Percentiles rank a stretch among this genome's conserved stretches.
Conservation (phyloP, 495 filamentous ascomycete species). For the Xylaria flabelliformis region DNA sequence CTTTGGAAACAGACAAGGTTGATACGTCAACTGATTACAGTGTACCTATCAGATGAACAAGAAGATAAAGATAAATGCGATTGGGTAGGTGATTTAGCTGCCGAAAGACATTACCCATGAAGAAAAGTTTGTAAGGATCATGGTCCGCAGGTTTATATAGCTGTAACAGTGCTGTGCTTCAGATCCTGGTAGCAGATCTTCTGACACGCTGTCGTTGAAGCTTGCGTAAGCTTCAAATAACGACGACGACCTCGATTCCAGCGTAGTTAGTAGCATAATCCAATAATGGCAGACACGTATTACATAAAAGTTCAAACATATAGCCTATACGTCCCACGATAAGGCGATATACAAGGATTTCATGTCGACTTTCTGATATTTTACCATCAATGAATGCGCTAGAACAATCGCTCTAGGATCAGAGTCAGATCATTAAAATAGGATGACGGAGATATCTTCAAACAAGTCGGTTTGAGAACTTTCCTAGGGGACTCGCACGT, state of each 20-base stretch:
- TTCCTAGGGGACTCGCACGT: conserved; percentile 20
- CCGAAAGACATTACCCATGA: neutral
- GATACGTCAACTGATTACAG: neutral
- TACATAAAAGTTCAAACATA: neutral
- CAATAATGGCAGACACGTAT: neutral
- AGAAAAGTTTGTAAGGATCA: neutral
- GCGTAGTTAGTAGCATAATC: neutral
- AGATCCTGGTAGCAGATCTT: conserved; percentile 24
- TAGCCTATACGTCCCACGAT: neutral
- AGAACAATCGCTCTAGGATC: conserved; percentile 10
- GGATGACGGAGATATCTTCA: conserved; percentile 16
- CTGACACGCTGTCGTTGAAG: neutral
- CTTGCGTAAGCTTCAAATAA: conserved; percentile 2
- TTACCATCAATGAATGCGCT: conserved; percentile 18
- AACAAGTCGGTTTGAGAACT: conserved; percentile 24
- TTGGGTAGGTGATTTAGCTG: neutral
- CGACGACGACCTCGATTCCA: neutral
- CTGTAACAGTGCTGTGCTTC: conserved; percentile 19
- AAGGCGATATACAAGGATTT: neutral
- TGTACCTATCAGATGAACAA: conserved; percentile 12
- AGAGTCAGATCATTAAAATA: conserved; percentile 13
- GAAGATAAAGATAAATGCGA: neutral
- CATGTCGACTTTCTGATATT: neutral
- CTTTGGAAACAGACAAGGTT: neutral
- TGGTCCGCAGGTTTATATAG: neutral